Conservation (phyloP, 208 protist genomes). For the Leishmania aethiopica region DNA sequence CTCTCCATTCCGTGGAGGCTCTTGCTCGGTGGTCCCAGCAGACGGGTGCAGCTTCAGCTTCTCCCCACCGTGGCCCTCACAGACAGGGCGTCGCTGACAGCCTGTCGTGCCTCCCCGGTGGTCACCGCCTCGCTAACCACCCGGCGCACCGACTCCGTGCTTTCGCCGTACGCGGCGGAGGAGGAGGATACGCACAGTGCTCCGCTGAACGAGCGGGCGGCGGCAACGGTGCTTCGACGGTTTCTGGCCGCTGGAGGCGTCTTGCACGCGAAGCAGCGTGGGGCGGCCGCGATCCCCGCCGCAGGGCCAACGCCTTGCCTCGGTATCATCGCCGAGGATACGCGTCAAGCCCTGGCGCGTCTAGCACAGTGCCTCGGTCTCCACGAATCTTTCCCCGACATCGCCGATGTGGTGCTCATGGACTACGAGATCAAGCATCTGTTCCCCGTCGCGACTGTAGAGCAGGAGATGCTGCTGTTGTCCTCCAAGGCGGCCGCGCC, state of each 20-base stretch:
- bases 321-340: constrained; percentile 24
- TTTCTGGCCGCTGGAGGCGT: constrained; percentile 27
- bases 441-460: constrained; percentile 35
- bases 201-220: constrained; percentile 13
- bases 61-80: constrained; percentile 16
- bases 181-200: constrained; percentile 10
- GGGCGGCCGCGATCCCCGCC: neutral
- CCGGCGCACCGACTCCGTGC: neutral
- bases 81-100: neutral
- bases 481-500: constrained; percentile 47
- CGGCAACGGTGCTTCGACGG: constrained; percentile 23
- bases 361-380: constrained; percentile 48
- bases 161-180: constrained; percentile 26
- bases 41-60: constrained; percentile 28
- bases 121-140: neutral
- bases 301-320: constrained; percentile 5
- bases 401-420: constrained; percentile 53
- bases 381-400: constrained; percentile 32
- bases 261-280: constrained; percentile 12
- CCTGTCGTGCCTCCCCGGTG: neutral
- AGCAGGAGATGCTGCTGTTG: constrained; percentile 36
- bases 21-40: constrained; percentile 33
- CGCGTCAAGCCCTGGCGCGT: constrained; percentile 15
- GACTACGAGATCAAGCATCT: constrained; percentile 63
- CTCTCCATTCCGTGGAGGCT: constrained; percentile 43